A percentile compares a stretch with the other conserved stretches of the same genome.
Conservation (phyloP, 352 stramenopile species). For the Pythium scleroteichum region DNA sequence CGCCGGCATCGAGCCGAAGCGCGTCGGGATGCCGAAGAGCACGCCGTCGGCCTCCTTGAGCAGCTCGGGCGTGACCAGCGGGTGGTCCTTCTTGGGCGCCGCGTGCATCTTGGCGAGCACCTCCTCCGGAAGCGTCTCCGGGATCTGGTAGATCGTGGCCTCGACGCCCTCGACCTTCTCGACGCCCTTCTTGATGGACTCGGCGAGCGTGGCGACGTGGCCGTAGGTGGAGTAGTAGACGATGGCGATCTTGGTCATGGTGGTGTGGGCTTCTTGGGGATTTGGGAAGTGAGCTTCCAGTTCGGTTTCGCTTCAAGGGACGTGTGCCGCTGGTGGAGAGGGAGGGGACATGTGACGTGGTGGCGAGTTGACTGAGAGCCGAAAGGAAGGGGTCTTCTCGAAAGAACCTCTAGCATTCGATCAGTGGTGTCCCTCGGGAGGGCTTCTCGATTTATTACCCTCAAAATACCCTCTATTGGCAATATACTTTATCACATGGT, state of each 20-base stretch:
- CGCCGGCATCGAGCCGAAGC: conserved; percentile 85
- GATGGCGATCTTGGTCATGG: conserved; percentile 65
- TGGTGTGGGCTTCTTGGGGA: conserved; percentile 19
- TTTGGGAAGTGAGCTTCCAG: conserved; percentile 23
- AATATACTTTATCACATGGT: no score
- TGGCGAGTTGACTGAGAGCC: no score
- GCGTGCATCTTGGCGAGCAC: conserved; percentile 71
- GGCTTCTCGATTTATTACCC: no score
- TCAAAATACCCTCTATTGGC: no score
- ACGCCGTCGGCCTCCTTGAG: conserved; percentile 72
- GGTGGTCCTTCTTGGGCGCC: conserved; percentile 57
- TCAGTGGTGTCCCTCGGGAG: no score
- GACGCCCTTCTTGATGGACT: conserved; percentile 61
- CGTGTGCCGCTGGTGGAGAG: neutral
- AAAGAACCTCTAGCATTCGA: no score
- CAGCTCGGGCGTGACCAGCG: conserved; percentile 51
- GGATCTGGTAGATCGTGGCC: conserved; percentile 61
- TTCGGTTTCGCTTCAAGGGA: neutral
- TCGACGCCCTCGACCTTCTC: conserved; percentile 51
- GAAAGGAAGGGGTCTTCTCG: no score
- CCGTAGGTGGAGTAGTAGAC: conserved; percentile 84
- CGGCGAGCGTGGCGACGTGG: conserved; percentile 63
- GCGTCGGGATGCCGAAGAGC: conserved; percentile 84
- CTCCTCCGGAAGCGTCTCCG: conserved; percentile 74
- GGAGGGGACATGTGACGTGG: no score